phyloP scores from a whole-genome alignment of 2,329 filamentous ascomycete genomes.

The Plenodomus biglobosus region DNA sequence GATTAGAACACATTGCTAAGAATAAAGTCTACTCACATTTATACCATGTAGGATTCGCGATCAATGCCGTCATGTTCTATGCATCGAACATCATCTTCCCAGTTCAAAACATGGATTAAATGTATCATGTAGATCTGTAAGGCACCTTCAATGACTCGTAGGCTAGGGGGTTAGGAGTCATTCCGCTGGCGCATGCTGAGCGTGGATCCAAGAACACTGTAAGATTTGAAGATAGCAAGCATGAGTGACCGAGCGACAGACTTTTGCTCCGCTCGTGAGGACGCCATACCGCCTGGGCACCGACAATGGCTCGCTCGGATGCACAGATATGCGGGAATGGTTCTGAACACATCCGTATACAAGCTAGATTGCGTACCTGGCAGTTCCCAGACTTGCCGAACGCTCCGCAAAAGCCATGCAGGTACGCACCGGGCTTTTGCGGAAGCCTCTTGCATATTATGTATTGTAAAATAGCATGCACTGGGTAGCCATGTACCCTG shows the following conservation, averaged over 20 bases:
- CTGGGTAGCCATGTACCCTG: neutral
- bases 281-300: neutral
- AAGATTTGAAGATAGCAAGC: constrained; percentile 4
- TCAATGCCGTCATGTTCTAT: constrained; percentile 39
- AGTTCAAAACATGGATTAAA: constrained; percentile 45
- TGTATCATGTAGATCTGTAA: constrained; percentile 50
- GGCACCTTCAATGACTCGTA: constrained; percentile 51
- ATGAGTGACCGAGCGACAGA: neutral
- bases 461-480: neutral
- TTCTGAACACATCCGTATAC: neutral
- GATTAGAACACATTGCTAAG: neutral
- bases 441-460: neutral
- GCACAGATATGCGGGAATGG: neutral
- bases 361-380: neutral
- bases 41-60: constrained; percentile 42
- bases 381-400: neutral
- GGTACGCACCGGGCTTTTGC: neutral
- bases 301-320: neutral
- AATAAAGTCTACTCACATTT: constrained; percentile 1
- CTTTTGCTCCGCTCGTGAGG: neutral
- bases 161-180: constrained; percentile 46
- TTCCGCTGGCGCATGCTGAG: constrained; percentile 24
- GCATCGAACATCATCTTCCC: constrained; percentile 47
- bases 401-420: neutral
- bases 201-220: neutral